Evolutionary conservation across 1,284 basidiomycete genomes (phyloP), one percentile per base, ranked within the genome.

Genomic region (Malassezia obtusa): DNA sequence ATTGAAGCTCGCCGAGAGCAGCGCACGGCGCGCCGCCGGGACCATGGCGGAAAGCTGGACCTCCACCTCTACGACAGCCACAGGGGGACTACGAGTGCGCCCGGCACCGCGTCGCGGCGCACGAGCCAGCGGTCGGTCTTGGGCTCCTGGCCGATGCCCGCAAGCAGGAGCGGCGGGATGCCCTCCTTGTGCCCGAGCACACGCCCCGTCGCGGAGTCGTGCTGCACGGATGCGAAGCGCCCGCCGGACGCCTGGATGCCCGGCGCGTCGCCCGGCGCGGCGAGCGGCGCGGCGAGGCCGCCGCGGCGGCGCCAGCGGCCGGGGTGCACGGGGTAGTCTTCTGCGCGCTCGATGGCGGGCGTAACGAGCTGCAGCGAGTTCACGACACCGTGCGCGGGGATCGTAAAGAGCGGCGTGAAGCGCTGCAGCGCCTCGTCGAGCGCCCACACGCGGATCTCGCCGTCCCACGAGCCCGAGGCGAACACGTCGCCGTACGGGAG

Each of bases 381-480:
- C 67, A 96, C 78, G 46, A 94, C 82, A 0, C 92, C 94, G 0
- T 78, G 78, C 0, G 81, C 83, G 0, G 82, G 75, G 15, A 94
- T 75, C 1, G 78, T 80, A 6, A 81, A 83, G 17, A 85, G 69
- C 1, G 80, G 79, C 7, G 79, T 75, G 75, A 96, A 94, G 0
- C 84, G 83, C 67, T 82, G 84, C 12, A 91, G 76, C n/a, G 81
- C 83, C 1, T 80, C 63, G 57, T 89, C 83, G 30, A 99, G 77
- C 64, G 85, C 84, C 92, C 92, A 99, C 65, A 98, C 76, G 26
- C 85, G 83, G 64, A 98, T 82, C 43, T 78, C 30, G 35, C 89
- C 89, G 60, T 95, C 89, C 85, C 87, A 96, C 14, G 90, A 95
- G 15, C 91, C 90, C 85, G 62, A 90, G 0, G 82, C 89, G 65